Evolutionary conservation across 2,329 filamentous ascomycete species (phyloP).

Genomic region (Lecanicillium sp.): DNA sequence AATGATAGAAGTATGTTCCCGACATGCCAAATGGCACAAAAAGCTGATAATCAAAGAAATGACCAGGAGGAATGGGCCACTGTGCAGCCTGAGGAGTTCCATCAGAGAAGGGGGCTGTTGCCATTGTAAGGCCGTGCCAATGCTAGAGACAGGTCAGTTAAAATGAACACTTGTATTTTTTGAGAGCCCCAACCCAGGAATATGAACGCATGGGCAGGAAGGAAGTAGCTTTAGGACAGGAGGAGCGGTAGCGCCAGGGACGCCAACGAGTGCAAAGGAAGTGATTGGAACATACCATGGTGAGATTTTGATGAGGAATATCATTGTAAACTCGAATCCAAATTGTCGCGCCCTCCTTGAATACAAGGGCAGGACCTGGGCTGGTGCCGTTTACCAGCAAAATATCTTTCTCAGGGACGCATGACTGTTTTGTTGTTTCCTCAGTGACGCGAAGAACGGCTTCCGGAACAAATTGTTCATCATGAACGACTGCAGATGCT

Average conservation of each 20-base stretch:
- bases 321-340: slow-evolving; percentile 56
- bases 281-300: slow-evolving; percentile 35
- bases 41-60: slow-evolving; percentile 63
- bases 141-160: slow-evolving; percentile 33
- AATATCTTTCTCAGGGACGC: slow-evolving; percentile 23
- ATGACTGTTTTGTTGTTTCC: neutral
- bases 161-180: neutral
- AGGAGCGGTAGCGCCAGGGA: too few relatives aligned
- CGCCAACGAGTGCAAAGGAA: neutral
- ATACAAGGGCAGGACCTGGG: slow-evolving; percentile 40
- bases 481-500: slow-evolving; percentile 13
- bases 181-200: too few relatives aligned
- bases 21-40: slow-evolving; percentile 42
- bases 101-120: slow-evolving; percentile 55
- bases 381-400: slow-evolving; percentile 42
- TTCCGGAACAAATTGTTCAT: slow-evolving; percentile 29
- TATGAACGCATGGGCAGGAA: too few relatives aligned
- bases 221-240: too few relatives aligned
- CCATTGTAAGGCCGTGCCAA: slow-evolving; percentile 58
- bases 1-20: slow-evolving; percentile 63
- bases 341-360: slow-evolving; percentile 35
- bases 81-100: slow-evolving; percentile 53
- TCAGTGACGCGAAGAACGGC: slow-evolving; percentile 35
- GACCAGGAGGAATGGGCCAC: slow-evolving; percentile 55
- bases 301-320: slow-evolving; percentile 44